phyloP scores from a whole-genome alignment of 1,284 basidiomycete genomes.

The Naganishia sp. region DNA sequence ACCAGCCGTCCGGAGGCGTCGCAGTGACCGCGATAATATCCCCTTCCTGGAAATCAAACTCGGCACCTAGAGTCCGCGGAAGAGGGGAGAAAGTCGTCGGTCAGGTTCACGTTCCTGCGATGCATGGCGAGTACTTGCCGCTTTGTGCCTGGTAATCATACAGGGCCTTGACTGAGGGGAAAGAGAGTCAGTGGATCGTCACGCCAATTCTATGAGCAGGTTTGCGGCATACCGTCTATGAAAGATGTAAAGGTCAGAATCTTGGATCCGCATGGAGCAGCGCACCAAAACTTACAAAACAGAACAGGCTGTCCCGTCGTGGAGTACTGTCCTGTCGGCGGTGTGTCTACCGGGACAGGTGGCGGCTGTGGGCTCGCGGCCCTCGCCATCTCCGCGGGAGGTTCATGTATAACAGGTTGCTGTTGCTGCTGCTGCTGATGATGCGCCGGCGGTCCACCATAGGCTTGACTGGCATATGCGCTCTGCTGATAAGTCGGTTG shows the following conservation, averaged over 20 bases:
- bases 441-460: conserved; percentile 35
- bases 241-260: not conserved
- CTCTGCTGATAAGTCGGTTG: conserved; percentile 34
- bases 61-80: conserved; percentile 36
- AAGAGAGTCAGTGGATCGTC: not conserved
- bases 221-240: conserved; percentile 24
- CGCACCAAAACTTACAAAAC: conserved; percentile 49
- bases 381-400: conserved; percentile 15
- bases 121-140: conserved; percentile 48
- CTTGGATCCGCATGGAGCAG: not conserved
- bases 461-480: conserved; percentile 38
- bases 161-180: conserved; percentile 70
- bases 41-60: conserved; percentile 82
- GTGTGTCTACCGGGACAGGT: conserved; percentile 44
- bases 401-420: conserved; percentile 12
- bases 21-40: conserved; percentile 90
- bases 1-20: conserved; percentile 93
- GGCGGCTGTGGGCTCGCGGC: conserved; percentile 48
- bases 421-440: conserved; percentile 11
- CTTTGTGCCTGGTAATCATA: conserved; percentile 88
- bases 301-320: conserved; percentile 50
- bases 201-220: not conserved
- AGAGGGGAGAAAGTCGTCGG: not conserved
- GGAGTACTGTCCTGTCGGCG: conserved; percentile 53
- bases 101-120: not conserved